Evolutionary conservation across 139 green algal genomes (phyloP).

Genomic region (Astrephomene gubernaculifera): DNA sequence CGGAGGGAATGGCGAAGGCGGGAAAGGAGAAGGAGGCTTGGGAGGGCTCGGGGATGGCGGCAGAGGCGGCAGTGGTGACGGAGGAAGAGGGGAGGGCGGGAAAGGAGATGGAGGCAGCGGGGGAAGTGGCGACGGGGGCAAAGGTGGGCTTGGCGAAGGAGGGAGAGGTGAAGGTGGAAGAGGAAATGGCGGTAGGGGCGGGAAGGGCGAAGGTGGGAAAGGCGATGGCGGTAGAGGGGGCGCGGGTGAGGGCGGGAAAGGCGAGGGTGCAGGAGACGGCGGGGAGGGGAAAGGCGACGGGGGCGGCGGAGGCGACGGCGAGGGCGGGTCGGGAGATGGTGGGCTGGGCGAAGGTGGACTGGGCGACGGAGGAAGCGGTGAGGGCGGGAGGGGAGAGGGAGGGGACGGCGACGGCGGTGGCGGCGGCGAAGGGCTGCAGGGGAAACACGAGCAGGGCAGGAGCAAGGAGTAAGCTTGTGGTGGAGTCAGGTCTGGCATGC

Average conservation of each 20-base stretch:
- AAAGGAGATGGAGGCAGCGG: neutral
- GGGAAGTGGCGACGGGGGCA: neutral
- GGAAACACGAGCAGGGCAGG: too few species aligned
- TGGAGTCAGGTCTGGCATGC: too few species aligned
- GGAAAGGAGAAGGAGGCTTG: neutral
- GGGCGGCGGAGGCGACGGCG: neutral
- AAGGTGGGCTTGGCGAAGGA: neutral
- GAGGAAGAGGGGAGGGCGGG: neutral
- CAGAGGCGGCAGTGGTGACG: neutral
- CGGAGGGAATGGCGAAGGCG: neutral
- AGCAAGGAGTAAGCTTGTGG: too few species aligned
- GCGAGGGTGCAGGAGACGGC: neutral
- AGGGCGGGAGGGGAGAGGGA: neutral
- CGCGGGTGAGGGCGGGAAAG: neutral
- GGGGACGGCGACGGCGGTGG: neutral
- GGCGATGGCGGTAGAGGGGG: neutral
- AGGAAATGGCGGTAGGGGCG: neutral
- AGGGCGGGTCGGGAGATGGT: neutral
- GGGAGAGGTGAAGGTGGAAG: neutral
- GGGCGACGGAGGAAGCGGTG: neutral
- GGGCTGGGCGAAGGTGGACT: neutral
- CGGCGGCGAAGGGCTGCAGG: neutral
- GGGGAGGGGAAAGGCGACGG: neutral
- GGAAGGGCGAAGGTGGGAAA: neutral
- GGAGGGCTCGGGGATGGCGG: slow-evolving; percentile 5